Evolutionary conservation across 768 basidiomycete genomes (phyloP).

Genomic region (Boletus rubropictus): DNA sequence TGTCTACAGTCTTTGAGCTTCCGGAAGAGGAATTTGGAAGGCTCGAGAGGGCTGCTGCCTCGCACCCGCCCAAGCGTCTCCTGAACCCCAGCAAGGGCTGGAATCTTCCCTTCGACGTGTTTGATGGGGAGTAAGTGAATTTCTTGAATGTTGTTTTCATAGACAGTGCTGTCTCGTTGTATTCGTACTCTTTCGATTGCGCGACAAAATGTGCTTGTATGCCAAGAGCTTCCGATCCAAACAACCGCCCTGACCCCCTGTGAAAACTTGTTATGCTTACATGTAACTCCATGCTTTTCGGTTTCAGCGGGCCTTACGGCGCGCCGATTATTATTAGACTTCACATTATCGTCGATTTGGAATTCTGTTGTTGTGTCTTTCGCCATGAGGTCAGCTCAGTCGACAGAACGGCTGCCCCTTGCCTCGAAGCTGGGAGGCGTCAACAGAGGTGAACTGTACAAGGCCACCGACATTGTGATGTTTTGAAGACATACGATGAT

Average conservation of each 20-base stretch:
- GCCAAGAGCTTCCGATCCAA: slow-evolving; percentile 26
- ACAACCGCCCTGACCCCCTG: slow-evolving; percentile 22
- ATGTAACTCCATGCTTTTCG: no score
- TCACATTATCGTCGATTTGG: no score
- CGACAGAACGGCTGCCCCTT: no score
- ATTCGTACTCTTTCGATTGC: background rate
- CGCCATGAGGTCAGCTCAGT: no score
- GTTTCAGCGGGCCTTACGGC: no score
- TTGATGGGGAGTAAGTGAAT: slow-evolving; percentile 37
- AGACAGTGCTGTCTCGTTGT: no score
- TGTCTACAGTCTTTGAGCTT: slow-evolving; percentile 29
- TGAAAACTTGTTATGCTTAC: no score
- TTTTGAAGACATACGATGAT: background rate
- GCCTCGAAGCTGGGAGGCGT: background rate
- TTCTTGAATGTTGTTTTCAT: background rate
- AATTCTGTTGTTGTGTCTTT: no score
- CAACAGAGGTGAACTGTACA: background rate
- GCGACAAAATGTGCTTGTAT: slow-evolving; percentile 19
- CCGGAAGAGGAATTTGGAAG: slow-evolving; percentile 36
- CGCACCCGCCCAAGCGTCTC: slow-evolving; percentile 51
- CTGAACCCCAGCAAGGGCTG: slow-evolving; percentile 56
- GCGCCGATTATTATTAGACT: no score
- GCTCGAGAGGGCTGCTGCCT: slow-evolving; percentile 35
- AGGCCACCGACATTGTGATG: background rate
- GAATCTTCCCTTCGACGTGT: slow-evolving; percentile 60